A percentile compares a stretch with the other conserved stretches of the same genome.
Conservation (phyloP, 2,329 filamentous ascomycete genomes). For the Aspergillus udagawae region DNA sequence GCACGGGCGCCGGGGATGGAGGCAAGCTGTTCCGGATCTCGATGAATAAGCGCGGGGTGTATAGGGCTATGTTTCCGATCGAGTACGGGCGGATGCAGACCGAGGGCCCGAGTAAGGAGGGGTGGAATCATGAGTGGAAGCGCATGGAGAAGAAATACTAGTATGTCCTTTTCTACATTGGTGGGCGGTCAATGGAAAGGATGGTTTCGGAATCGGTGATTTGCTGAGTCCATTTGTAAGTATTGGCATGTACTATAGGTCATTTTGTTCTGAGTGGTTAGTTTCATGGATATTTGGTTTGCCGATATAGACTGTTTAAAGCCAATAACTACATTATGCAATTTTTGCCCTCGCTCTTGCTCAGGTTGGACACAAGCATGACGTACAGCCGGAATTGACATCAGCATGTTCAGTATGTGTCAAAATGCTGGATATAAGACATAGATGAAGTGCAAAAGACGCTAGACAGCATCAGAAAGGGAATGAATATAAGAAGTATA, state of each 20-base stretch:
- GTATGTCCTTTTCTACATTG: background rate
- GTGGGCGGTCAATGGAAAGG: background rate
- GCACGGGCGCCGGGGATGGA: constrained; percentile 48
- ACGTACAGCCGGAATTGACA: background rate
- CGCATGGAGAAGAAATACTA: constrained; percentile 40
- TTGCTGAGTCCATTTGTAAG: background rate
- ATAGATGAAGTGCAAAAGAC: constrained; percentile 11
- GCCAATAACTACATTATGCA: background rate
- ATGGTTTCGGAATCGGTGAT: background rate
- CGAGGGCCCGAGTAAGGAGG: constrained; percentile 69
- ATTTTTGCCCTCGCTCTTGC: background rate
- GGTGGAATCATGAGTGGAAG: constrained; percentile 96
- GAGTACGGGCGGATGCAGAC: constrained; percentile 75
- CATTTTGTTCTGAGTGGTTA: background rate
- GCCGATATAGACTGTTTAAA: background rate
- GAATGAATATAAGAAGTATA: constrained; percentile 9
- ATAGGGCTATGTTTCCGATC: constrained; percentile 72
- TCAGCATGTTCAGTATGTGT: background rate
- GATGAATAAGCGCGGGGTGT: constrained; percentile 87
- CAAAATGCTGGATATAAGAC: constrained; percentile 1
- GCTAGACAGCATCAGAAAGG: background rate
- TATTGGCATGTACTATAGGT: constrained; percentile 1
- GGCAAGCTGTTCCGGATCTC: constrained; percentile 74
- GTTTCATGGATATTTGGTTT: background rate
- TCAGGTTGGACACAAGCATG: background rate